Base-by-base conservation (phyloP, 352 stramenopile genomes). In the Hyaloperonospora arabidopsidis region DNA sequence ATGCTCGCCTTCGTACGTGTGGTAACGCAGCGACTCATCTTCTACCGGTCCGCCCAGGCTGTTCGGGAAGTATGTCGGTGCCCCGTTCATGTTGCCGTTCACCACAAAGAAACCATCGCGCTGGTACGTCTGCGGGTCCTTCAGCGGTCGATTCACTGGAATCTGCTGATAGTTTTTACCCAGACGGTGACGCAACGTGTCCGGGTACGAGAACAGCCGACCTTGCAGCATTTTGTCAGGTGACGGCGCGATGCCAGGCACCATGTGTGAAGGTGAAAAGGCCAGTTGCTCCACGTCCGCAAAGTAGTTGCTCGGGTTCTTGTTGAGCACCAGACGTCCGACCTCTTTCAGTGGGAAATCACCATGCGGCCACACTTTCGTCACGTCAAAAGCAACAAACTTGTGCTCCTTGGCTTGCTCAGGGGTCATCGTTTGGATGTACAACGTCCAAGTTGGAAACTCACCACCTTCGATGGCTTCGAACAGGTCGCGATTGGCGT, bases 281-380 rank as follows among this genome's bases (percentile, higher is more conserved):
- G 89, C 89, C 7, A 95, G 59, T 57, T 97, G 90, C 71, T 97
- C 90, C 5, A 97, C 82, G 67, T 97, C 86, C n/a, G 85, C 85
- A 59, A 96, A 96, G 70, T 97, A 97, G 67, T 97, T 96, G 32
- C 74, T 68, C 18, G 90, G 89, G 62, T 97, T 97, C 45, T 81
- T 71, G 72, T 97, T 96, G 5, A 97, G 72, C 25, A 95, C 87
- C 18, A 97, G 68, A 10, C 72, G 62, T 0, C 90, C 90, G 15
- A 97, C 74, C 62, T 96, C 79, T 44, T 44, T 18, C 38, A 44
- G 38, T 44, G 38, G 38, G 19, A 44, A 44, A 2, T 44, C 38
- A 8, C 11, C 38, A 44, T 44, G 38, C 38, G 38, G 38, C 38
- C 38, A 44, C 15, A 44, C 38, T 44, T 44, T 44, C 38, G 38